Evolutionary conservation across 352 stramenopile genomes (phyloP).

Genomic region (Globisporangium orthogonon): DNA sequence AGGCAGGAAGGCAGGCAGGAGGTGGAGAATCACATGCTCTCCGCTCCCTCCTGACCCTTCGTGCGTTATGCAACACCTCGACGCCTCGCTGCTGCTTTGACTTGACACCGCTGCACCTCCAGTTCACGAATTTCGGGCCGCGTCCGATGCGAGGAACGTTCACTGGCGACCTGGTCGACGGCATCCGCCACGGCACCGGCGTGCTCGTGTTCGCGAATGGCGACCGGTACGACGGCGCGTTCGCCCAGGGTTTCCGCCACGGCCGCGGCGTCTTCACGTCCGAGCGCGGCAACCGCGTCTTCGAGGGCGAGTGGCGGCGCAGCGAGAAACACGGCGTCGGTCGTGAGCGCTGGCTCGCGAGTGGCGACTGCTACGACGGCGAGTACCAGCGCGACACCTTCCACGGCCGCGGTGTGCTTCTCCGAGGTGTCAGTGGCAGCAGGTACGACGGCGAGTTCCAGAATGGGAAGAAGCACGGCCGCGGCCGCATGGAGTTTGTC

Average conservation of each 20-base stretch:
- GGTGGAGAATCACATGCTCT: no score
- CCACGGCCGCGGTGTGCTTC: slow-evolving; percentile 45
- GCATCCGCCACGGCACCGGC: slow-evolving; percentile 46
- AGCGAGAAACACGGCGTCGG: slow-evolving; percentile 46
- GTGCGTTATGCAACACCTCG: no score
- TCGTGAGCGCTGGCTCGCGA: slow-evolving; percentile 48
- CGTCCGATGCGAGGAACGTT: slow-evolving; percentile 38
- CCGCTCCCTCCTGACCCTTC: no score
- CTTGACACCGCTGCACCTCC: no score
- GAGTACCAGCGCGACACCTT: slow-evolving; percentile 50
- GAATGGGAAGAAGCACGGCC: slow-evolving; percentile 40
- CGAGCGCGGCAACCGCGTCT: slow-evolving; percentile 35
- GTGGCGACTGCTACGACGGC: slow-evolving; percentile 56
- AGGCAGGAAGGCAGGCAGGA: no score
- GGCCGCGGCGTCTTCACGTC: slow-evolving; percentile 50
- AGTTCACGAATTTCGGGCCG: neutral
- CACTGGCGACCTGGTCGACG: slow-evolving; percentile 44
- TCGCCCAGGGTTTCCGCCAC: slow-evolving; percentile 49
- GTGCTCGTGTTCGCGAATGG: slow-evolving; percentile 55
- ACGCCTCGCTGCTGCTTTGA: no score
- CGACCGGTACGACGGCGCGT: slow-evolving; percentile 63
- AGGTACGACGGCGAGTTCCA: slow-evolving; percentile 64
- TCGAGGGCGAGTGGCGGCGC: slow-evolving; percentile 55
- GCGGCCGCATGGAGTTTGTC: slow-evolving; percentile 57
- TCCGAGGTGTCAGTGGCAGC: slow-evolving; percentile 26